Conservation (phyloP, 805 yeast genomes). For the Ogataea wickerhamii region DNA sequence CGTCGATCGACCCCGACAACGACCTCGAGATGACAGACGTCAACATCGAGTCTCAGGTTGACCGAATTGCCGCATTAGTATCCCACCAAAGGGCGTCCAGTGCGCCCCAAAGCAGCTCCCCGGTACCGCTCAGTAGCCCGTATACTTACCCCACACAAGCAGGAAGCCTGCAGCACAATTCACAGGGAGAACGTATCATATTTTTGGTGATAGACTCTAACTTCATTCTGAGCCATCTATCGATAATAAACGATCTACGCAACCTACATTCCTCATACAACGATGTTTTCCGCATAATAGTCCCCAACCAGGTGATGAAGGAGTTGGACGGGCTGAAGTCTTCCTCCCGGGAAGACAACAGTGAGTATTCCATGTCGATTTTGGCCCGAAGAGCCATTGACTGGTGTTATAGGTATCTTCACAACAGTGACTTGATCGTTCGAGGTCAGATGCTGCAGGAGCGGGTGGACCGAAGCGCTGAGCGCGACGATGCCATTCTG, state of each 20-base stretch:
- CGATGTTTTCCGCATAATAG: slow-evolving; percentile 44
- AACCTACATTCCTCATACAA: slow-evolving; percentile 38
- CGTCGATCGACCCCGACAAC: slow-evolving; percentile 2
- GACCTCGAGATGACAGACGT: slow-evolving; percentile 20
- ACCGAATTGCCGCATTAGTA: slow-evolving; percentile 14
- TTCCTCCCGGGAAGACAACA: slow-evolving; percentile 21
- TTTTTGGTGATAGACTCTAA: slow-evolving; percentile 77
- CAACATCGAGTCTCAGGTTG: slow-evolving; percentile 13
- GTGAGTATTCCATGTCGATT: slow-evolving; percentile 24
- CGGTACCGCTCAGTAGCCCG: background rate
- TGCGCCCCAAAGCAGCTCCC: too few relatives aligned
- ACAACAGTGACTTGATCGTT: slow-evolving; percentile 47
- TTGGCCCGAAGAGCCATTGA: slow-evolving; percentile 69
- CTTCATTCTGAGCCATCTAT: slow-evolving; percentile 67
- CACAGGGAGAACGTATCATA: slow-evolving; percentile 4
- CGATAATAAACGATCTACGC: slow-evolving; percentile 51
- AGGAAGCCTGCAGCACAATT: background rate
- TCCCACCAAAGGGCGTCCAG: slow-evolving; percentile 6
- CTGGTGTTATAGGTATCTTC: slow-evolving; percentile 68
- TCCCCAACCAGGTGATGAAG: slow-evolving; percentile 66
- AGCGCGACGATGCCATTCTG: slow-evolving; percentile 76
- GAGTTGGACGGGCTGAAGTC: slow-evolving; percentile 84
- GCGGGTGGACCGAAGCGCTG: slow-evolving; percentile 40
- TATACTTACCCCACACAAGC: background rate
- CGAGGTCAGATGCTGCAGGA: slow-evolving; percentile 64